A percentile compares a stretch with the other conserved stretches of the same genome.
These are phyloP conservation scores for Botrytis tulipae DNA, from an alignment of 2,329 filamentous ascomycete species.

Conservation along the genomic window DNA sequence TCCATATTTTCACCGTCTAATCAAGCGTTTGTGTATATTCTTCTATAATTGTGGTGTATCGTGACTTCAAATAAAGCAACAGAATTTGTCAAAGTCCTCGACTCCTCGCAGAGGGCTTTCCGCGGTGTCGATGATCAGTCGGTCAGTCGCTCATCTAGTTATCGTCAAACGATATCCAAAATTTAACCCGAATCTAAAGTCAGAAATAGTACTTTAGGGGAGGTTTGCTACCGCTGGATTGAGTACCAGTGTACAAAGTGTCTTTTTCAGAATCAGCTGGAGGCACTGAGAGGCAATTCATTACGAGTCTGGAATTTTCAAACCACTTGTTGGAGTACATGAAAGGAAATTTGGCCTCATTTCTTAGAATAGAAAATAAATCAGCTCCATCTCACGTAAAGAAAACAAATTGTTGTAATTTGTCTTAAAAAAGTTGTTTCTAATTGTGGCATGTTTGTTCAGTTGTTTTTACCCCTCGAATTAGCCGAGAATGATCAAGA, in stretches of 20 bases:
- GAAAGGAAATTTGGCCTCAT: background rate
- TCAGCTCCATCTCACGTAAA: too few species aligned
- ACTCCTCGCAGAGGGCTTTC: background rate
- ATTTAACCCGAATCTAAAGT: background rate
- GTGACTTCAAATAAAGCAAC: background rate
- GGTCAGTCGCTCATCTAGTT: background rate
- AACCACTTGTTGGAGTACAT: background rate
- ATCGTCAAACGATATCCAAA: background rate
- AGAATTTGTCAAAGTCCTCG: background rate
- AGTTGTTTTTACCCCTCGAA: background rate
- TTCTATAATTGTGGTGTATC: background rate
- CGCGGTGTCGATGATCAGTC: background rate
- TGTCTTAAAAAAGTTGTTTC: too few species aligned
- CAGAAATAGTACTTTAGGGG: fast-evolving
- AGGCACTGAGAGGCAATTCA: background rate
- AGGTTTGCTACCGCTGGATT: background rate
- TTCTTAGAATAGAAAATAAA: too few species aligned
- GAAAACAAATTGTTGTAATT: background rate
- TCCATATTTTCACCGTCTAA: background rate
- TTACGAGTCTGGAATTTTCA: background rate
- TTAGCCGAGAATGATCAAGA: background rate
- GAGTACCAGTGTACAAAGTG: background rate
- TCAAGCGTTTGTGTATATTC: fast-evolving
- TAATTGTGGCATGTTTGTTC: too few species aligned
- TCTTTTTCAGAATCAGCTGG: background rate